These are phyloP conservation scores for Aureobasidium zeae DNA, from an alignment of 2,329 filamentous ascomycete species.

Conservation along the genomic window DNA sequence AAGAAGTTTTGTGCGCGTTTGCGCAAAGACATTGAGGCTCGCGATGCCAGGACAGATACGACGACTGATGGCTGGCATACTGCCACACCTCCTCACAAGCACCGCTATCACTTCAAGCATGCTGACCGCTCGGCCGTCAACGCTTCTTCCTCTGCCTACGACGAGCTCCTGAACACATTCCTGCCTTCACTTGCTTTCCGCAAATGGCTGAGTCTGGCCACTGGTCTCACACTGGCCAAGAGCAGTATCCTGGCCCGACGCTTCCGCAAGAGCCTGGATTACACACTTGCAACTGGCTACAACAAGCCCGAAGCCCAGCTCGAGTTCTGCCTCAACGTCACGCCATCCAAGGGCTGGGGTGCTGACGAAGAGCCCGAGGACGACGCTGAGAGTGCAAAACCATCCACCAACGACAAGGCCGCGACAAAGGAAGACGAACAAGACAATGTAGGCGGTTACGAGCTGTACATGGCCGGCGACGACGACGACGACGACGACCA, in stretches of 20 bases:
- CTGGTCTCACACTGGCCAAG: constrained; percentile 61
- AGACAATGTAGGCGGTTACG: constrained; percentile 61
- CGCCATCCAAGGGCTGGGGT: constrained; percentile 78
- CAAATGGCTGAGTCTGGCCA: constrained; percentile 80
- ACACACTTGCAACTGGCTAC: constrained; percentile 84
- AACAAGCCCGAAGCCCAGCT: constrained; percentile 62
- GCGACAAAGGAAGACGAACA: constrained; percentile 37
- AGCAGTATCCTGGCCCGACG: constrained; percentile 73
- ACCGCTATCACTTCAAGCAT: constrained; percentile 79
- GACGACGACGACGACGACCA: constrained; percentile 54
- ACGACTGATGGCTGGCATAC: constrained; percentile 29
- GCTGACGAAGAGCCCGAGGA: constrained; percentile 42
- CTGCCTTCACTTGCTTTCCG: constrained; percentile 79
- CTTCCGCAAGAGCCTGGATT: constrained; percentile 80
- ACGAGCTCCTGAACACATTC: constrained; percentile 70
- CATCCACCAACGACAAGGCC: constrained; percentile 27
- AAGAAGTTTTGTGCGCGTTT: constrained; percentile 67
- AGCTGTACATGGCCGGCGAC: constrained; percentile 86
- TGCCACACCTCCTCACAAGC: constrained; percentile 86
- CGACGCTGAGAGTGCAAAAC: constrained; percentile 18
- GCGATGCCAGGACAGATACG: constrained; percentile 13
- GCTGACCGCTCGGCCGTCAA: constrained; percentile 20
- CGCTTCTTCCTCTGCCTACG: constrained; percentile 47
- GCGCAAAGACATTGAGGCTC: constrained; percentile 52
- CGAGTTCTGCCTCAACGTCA: constrained; percentile 80